Evolutionary conservation across 2,329 filamentous ascomycete species (phyloP).

Genomic region (Byssochlamys sp.): DNA sequence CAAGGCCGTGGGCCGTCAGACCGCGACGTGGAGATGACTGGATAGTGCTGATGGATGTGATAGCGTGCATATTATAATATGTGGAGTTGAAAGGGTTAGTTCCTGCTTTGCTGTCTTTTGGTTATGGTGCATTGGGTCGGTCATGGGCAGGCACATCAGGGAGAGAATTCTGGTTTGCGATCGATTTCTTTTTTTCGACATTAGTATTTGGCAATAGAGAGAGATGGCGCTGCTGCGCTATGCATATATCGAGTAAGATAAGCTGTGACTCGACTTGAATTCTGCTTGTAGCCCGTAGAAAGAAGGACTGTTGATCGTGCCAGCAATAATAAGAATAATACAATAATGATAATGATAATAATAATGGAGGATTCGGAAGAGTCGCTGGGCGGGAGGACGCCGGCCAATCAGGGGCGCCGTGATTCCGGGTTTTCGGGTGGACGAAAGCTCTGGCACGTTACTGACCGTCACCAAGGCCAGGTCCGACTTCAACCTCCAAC

Average conservation of each 20-base stretch:
- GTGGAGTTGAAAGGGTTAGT: background rate
- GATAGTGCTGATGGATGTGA: conserved; percentile 25
- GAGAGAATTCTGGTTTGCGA: no score
- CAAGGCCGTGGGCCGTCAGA: conserved; percentile 18
- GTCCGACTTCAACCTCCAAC: conserved; percentile 25
- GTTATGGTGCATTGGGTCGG: conserved; percentile 8
- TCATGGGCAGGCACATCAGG: background rate
- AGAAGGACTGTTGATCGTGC: no score
- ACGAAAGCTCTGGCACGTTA: conserved; percentile 27
- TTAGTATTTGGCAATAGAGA: no score
- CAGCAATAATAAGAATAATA: no score
- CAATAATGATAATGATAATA: no score
- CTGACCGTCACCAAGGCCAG: conserved; percentile 12
- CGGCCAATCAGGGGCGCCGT: conserved; percentile 31
- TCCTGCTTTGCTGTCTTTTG: background rate
- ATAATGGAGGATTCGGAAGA: background rate
- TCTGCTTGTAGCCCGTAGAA: no score
- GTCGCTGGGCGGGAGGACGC: background rate
- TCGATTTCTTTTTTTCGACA: no score
- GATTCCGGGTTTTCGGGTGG: conserved; percentile 30
- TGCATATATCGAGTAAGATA: no score
- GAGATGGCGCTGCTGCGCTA: no score
- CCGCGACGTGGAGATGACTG: conserved; percentile 53
- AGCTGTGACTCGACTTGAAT: no score
- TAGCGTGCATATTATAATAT: background rate